Evolutionary conservation across 148 eudicot species (phyloP).

Genomic region (Fagopyrum esculentum): DNA sequence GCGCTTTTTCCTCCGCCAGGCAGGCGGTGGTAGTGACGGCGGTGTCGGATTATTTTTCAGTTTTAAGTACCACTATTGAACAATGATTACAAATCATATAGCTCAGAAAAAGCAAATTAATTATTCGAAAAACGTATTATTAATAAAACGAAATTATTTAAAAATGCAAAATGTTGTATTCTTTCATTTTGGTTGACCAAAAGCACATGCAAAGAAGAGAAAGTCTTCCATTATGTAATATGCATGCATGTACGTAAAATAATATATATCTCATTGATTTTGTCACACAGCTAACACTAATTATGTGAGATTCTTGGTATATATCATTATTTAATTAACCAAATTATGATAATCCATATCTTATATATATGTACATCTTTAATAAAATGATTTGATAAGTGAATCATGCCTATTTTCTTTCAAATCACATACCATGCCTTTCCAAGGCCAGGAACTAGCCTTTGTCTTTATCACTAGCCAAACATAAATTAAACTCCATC

Average conservation of each 20-base stretch:
- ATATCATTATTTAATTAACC: not conserved
- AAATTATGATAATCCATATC: conserved; percentile 1
- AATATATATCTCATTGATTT: not conserved
- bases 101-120: conserved; percentile 8
- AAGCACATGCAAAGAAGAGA: conserved; percentile 11
- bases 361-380: not conserved
- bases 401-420: not conserved
- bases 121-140: not conserved
- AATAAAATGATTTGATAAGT: not conserved
- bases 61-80: conserved; percentile 13
- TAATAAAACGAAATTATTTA: not conserved
- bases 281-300: not conserved
- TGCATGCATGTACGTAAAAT: conserved; percentile 13
- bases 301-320: not conserved
- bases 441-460: not conserved
- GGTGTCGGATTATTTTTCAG: conserved; percentile 2
- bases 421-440: not conserved
- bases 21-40: conserved; percentile 7
- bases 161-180: conserved; percentile 2
- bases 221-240: conserved; percentile 5
- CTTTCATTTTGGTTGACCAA: conserved; percentile 16
- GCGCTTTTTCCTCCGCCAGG: not conserved
- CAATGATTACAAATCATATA: conserved; percentile 10
- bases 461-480: not conserved
- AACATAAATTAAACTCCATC: not conserved